Conservation (phyloP, 1,139 yeast species). For the Debaryomyces psychrophilus region DNA sequence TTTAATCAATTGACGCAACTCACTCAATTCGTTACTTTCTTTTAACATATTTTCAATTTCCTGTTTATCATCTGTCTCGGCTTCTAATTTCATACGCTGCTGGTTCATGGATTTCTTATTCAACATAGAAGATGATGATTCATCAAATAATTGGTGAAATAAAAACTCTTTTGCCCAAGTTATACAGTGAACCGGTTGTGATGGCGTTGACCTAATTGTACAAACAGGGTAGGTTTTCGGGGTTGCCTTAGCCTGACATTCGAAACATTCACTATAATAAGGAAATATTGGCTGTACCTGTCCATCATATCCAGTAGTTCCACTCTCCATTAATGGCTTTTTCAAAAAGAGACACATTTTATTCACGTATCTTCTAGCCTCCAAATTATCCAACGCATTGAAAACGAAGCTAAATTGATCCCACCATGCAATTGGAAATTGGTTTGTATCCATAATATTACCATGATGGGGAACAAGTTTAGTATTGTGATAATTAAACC, state of each 20-base stretch:
- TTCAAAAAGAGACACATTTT: conserved; percentile 72
- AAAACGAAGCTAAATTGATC: conserved; percentile 72
- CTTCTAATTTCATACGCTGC: conserved; percentile 43
- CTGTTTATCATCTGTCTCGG: conserved; percentile 57
- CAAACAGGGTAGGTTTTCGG: conserved; percentile 95
- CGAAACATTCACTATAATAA: conserved; percentile 86
- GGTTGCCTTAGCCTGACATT: conserved; percentile 82
- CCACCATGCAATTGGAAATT: conserved; percentile 84
- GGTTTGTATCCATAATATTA: conserved; percentile 76
- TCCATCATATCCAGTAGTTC: conserved; percentile 93
- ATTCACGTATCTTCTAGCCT: conserved; percentile 90
- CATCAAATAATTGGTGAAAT: conserved; percentile 79
- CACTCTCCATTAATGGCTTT: conserved; percentile 86
- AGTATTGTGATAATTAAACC: conserved; percentile 71
- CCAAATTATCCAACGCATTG: conserved; percentile 92
- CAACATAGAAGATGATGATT: conserved; percentile 33
- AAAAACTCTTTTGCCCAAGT: conserved; percentile 97
- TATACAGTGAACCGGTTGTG: conserved; percentile 93
- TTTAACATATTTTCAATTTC: conserved; percentile 70
- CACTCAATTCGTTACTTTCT: conserved; percentile 77
- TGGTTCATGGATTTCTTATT: conserved; percentile 20
- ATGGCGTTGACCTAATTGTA: conserved; percentile 94
- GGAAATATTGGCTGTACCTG: conserved; percentile 92
- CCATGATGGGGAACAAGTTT: conserved; percentile 81
- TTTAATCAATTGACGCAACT: conserved; percentile 54